phyloP scores from a whole-genome alignment of 1,284 basidiomycete genomes.

The Singerocomus inundabilis region DNA sequence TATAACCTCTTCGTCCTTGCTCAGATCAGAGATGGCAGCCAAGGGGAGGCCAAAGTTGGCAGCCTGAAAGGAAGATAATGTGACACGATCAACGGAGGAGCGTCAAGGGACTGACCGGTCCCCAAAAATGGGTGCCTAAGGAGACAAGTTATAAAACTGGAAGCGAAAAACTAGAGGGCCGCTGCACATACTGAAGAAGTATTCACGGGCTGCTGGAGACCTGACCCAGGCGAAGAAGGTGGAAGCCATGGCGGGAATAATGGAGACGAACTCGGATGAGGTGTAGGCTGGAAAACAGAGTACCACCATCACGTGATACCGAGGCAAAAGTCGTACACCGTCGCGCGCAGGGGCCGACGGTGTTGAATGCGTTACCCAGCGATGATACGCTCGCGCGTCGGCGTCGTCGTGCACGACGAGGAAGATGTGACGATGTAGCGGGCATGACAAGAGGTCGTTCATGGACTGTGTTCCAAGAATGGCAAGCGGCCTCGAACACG shows the following conservation, averaged over 20 bases:
- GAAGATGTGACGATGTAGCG: background rate
- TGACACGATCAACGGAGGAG: slow-evolving; percentile 9
- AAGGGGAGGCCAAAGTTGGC: slow-evolving; percentile 97
- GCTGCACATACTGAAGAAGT: slow-evolving; percentile 83
- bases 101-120: slow-evolving; percentile 64
- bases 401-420: background rate
- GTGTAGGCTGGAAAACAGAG: background rate
- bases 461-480: slow-evolving; percentile 19
- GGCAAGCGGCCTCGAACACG: slow-evolving; percentile 23
- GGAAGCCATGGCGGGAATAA: slow-evolving; percentile 61
- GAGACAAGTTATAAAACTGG: slow-evolving; percentile 10
- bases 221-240: slow-evolving; percentile 83
- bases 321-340: background rate
- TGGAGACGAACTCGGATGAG: background rate
- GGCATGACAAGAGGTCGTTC: background rate
- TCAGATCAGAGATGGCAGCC: slow-evolving; percentile 85
- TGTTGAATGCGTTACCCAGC: background rate
- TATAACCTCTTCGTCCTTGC: slow-evolving; percentile 93
- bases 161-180: background rate
- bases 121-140: slow-evolving; percentile 94
- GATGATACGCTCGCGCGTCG: background rate
- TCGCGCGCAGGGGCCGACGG: background rate
- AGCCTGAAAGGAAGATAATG: slow-evolving; percentile 50
- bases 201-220: slow-evolving; percentile 85
- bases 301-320: slow-evolving; percentile 18